Conservation (phyloP, 805 yeast species). For the Starmerella lactis-condensi region DNA sequence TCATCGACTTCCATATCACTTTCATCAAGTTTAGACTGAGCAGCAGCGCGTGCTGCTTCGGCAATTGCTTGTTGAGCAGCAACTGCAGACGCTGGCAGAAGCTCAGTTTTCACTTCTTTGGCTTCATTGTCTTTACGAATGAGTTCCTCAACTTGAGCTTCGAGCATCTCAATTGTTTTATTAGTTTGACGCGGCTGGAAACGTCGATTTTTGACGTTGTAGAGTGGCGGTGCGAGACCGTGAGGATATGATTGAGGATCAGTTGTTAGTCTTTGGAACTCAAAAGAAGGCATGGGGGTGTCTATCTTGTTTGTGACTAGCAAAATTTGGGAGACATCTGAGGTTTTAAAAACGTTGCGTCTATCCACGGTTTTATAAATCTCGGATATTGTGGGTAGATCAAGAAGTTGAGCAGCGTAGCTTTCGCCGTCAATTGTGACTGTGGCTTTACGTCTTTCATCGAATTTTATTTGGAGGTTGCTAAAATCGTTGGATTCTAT, state of each 20-base stretch:
- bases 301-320: conserved; percentile 44
- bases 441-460: conserved; percentile 61
- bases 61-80: conserved; percentile 19
- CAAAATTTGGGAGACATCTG: conserved; percentile 73
- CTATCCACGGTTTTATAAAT: conserved; percentile 74
- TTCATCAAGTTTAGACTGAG: conserved; percentile 24
- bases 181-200: conserved; percentile 54
- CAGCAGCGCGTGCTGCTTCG: conserved; percentile 20
- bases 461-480: conserved; percentile 61
- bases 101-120: conserved; percentile 57
- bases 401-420: conserved; percentile 73
- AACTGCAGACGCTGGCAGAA: conserved; percentile 31
- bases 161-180: conserved; percentile 57
- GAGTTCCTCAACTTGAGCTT: conserved; percentile 58
- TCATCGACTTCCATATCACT: conserved; percentile 22
- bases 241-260: conserved; percentile 31
- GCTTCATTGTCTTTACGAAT: conserved; percentile 66
- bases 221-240: conserved; percentile 70
- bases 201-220: conserved; percentile 48
- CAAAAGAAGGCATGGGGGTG: conserved; percentile 22
- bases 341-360: conserved; percentile 70
- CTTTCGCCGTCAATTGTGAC: conserved; percentile 48
- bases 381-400: conserved; percentile 75
- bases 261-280: conserved; percentile 21
- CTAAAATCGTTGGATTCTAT: conserved; percentile 49